Evolutionary conservation across 2,329 filamentous ascomycete genomes (phyloP), one percentile per base, ranked within the genome.

Genomic region (Xylaria sp.): DNA sequence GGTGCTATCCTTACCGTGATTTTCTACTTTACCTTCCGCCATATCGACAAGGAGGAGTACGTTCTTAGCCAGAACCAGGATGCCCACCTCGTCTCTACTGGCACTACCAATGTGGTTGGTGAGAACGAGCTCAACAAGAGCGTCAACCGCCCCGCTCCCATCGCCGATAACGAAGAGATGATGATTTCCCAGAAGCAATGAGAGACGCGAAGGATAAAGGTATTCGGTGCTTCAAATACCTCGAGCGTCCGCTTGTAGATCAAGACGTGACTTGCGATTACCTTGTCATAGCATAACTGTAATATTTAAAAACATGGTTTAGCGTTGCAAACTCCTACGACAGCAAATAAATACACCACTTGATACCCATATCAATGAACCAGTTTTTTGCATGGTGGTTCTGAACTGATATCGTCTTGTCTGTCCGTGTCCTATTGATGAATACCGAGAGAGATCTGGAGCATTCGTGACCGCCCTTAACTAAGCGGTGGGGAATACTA

Each of bases 41-140:
- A 82, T 70, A 79, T 82, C 59, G 80, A 82, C 70, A 62, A 73
- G 53, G 80, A 82, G 64, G 80, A 83, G 69, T 82, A 78, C 64
- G 66, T 70, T 12, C 71, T 82, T 42, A 78, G 72, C 68, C 67
- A 74, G 45, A 78, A 79, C 70, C 72, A 69, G 63, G 73, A 77
- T 57, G 78, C 74, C 64, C 73, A 73, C 53, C 71, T 76, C 4
- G 74, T 75, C 31, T 55, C 72, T 15, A 76, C 78, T 57, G 75
- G 75, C 9, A 78, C 78, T 52, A 74, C 76, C 47, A 76, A 74
- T 35, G 76, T 78, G 25, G 79, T 81, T 43, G 73, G 73, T 28
- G 78, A 81, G 65, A 80, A 80, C 68, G 79, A 76, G 72, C 70
- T 80, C 9, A 75, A 75, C 68, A 70, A 72, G 65, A 67, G 60